These are phyloP conservation scores for Sphaerulina musiva DNA, from an alignment of 2,329 filamentous ascomycete genomes.

Conservation along the genomic window DNA sequence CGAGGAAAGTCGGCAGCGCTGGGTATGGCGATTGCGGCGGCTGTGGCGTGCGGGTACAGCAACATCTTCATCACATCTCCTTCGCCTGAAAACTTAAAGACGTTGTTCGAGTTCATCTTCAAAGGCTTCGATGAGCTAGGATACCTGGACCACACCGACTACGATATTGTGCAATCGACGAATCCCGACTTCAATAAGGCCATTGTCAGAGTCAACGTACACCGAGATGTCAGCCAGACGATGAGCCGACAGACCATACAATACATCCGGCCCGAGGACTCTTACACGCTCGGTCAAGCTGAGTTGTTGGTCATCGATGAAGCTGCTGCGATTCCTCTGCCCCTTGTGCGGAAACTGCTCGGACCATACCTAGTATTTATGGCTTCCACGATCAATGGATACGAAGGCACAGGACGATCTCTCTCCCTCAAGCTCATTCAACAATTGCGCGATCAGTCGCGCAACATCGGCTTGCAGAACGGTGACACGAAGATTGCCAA, in stretches of 20 bases:
- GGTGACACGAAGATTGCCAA: constrained; percentile 62
- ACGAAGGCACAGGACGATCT: constrained; percentile 92
- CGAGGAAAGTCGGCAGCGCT: constrained; percentile 95
- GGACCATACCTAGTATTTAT: constrained; percentile 97
- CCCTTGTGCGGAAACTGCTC: constrained; percentile 87
- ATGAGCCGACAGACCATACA: constrained; percentile 98
- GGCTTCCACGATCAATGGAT: constrained; percentile 98
- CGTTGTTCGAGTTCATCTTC: constrained; percentile 95
- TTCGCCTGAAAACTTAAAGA: constrained; percentile 97
- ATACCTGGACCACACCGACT: constrained; percentile 92
- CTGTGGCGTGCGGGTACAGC: constrained; percentile 92
- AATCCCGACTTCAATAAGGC: constrained; percentile 99
- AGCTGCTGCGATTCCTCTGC: constrained; percentile 89
- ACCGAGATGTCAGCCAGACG: constrained; percentile 89
- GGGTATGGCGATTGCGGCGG: constrained; percentile 87
- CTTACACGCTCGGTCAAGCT: constrained; percentile 88
- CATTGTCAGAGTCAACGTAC: constrained; percentile 92
- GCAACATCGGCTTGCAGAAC: constrained; percentile 53
- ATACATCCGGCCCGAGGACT: constrained; percentile 94
- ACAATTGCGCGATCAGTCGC: constrained; percentile 87
- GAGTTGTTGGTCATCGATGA: constrained; percentile 96
- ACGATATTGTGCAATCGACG: constrained; percentile 95
- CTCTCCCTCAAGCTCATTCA: constrained; percentile 95
- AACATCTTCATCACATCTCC: constrained; percentile 99
- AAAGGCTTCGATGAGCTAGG: constrained; percentile 93